Percentiles rank a stretch among this genome's conserved stretches.
phyloP scores from a whole-genome alignment of 2,329 filamentous ascomycete genomes.

The Cercospora beticola region DNA sequence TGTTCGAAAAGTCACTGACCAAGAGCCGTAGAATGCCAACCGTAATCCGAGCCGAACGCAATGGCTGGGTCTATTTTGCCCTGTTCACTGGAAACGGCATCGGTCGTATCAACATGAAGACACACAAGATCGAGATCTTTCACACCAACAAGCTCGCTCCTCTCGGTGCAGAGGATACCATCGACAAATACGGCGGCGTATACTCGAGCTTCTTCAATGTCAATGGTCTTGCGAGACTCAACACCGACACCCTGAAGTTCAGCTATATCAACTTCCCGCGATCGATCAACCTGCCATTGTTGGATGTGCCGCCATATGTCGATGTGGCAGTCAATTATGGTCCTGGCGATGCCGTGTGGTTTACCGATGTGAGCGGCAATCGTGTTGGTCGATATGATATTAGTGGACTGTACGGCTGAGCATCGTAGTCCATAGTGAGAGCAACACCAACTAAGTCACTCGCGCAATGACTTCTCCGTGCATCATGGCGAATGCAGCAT shows the following conservation, averaged over 20 bases:
- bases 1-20: neutral
- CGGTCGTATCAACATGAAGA: slow-evolving; percentile 24
- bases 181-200: slow-evolving; percentile 25
- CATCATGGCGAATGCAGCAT: slow-evolving; percentile 26
- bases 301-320: slow-evolving; percentile 21
- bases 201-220: slow-evolving; percentile 24
- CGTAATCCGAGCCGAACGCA: slow-evolving; percentile 22
- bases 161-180: slow-evolving; percentile 27
- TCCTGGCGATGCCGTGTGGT: slow-evolving; percentile 25
- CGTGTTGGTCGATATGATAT: slow-evolving; percentile 22
- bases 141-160: slow-evolving; percentile 19
- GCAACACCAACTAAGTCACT: neutral
- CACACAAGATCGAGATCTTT: slow-evolving; percentile 24
- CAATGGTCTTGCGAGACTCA: slow-evolving; percentile 19
- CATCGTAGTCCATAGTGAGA: neutral
- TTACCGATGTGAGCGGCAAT: slow-evolving; percentile 18
- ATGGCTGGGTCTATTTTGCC: slow-evolving; percentile 27
- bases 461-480: slow-evolving; percentile 24
- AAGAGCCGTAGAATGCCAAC: slow-evolving; percentile 16
- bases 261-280: slow-evolving; percentile 20
- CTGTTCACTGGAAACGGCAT: slow-evolving; percentile 24
- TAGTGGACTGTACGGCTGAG: slow-evolving; percentile 6
- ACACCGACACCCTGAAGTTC: slow-evolving; percentile 20
- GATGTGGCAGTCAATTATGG: slow-evolving; percentile 28
- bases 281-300: slow-evolving; percentile 8